Conservation (phyloP, 495 filamentous ascomycete genomes). For the Aspergillus cristatus region DNA sequence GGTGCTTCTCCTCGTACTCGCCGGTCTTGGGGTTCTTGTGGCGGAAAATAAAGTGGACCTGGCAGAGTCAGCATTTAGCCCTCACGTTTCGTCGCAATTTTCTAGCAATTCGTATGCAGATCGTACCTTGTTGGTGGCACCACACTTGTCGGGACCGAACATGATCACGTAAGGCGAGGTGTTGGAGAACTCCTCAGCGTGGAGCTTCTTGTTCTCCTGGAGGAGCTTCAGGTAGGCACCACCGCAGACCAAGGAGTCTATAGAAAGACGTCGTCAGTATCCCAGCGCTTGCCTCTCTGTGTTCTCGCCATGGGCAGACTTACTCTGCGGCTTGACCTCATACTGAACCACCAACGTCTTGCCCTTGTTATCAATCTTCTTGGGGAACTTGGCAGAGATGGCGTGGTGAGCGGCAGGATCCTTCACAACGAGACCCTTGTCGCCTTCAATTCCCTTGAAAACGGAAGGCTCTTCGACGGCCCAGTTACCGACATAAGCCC, state of each 20-base stretch:
- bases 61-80: slow-evolving; percentile 7
- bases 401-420: slow-evolving; percentile 95
- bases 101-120: not conserved
- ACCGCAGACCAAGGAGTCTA: slow-evolving; percentile 94
- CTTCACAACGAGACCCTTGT: slow-evolving; percentile 96
- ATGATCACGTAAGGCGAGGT: slow-evolving; percentile 97
- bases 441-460: slow-evolving; percentile 89
- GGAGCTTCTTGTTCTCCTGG: slow-evolving; percentile 92
- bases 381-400: slow-evolving; percentile 97
- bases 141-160: slow-evolving; percentile 99
- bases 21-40: slow-evolving; percentile 99
- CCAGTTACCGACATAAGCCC: slow-evolving; percentile 97
- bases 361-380: slow-evolving; percentile 93
- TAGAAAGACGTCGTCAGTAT: slow-evolving; percentile 7
- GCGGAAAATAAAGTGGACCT: slow-evolving; percentile 99
- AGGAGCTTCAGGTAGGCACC: slow-evolving; percentile 99
- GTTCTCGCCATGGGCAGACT: slow-evolving; percentile 28
- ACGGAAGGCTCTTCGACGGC: slow-evolving; percentile 88
- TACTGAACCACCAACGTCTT: slow-evolving; percentile 97
- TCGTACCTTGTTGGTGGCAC: slow-evolving; percentile 90
- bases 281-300: too few relatives aligned
- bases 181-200: slow-evolving; percentile 97
- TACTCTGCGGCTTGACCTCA: slow-evolving; percentile 98
- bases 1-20: slow-evolving; percentile 99
- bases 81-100: not conserved